phyloP scores from a whole-genome alignment of 805 yeast genomes.

The Hanseniaspora valbyensis region DNA sequence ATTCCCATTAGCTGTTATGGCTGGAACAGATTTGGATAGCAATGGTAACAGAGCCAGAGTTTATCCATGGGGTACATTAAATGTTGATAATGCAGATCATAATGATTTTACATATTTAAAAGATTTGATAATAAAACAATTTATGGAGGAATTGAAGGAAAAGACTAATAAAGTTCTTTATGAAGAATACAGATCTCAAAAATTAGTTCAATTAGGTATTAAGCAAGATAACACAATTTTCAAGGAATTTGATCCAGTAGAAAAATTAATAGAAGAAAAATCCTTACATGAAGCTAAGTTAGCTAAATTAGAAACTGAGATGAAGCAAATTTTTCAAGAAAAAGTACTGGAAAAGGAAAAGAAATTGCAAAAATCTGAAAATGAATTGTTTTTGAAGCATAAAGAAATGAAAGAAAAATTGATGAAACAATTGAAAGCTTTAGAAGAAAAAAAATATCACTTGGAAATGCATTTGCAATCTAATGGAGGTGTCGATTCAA shows the following conservation, averaged over 20 bases:
- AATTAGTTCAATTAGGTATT: constrained; percentile 71
- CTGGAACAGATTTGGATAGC: constrained; percentile 62
- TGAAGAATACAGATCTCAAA: constrained; percentile 80
- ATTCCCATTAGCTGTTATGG: constrained; percentile 90
- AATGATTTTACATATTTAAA: constrained; percentile 85
- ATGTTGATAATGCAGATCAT: constrained; percentile 88
- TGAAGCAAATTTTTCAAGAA: constrained; percentile 92
- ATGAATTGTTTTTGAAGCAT: constrained; percentile 88
- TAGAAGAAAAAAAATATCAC: constrained; percentile 82
- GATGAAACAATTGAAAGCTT: constrained; percentile 71
- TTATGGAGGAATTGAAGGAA: constrained; percentile 88
- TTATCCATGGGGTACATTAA: constrained; percentile 96
- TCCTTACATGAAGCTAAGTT: constrained; percentile 86
- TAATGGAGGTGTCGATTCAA: constrained; percentile 34
- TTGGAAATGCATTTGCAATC: constrained; percentile 41
- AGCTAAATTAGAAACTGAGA: constrained; percentile 88
- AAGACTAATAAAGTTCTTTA: constrained; percentile 63
- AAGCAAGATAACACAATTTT: constrained; percentile 89
- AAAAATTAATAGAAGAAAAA: constrained; percentile 88
- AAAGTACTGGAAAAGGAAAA: constrained; percentile 95
- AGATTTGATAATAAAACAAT: constrained; percentile 77
- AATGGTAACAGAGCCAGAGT: constrained; percentile 84
- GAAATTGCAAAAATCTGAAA: constrained; percentile 91
- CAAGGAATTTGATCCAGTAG: constrained; percentile 84
- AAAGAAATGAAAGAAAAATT: constrained; percentile 95